Conservation (phyloP, 2,329 filamentous ascomycete species). For the Pezicula radicicola region DNA sequence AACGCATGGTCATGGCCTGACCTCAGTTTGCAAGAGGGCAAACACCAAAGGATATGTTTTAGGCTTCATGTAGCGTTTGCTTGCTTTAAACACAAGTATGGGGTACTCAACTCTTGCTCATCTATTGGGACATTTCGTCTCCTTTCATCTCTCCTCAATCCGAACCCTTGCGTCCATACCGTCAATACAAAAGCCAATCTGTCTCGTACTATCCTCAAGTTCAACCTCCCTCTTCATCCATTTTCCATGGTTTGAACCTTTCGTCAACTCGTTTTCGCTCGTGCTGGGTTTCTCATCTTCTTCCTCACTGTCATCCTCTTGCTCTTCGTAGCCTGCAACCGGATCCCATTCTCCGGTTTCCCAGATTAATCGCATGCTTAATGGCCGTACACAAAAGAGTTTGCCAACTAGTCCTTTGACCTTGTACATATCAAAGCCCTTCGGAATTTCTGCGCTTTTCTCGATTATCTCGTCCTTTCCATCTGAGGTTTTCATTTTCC, state of each 20-base stretch:
- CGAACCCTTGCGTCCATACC: constrained; percentile 67
- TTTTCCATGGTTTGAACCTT: constrained; percentile 40
- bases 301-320: constrained; percentile 41
- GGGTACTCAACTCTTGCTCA: neutral
- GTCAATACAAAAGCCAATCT: constrained; percentile 82
- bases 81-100: neutral
- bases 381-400: constrained; percentile 62
- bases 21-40: too few relatives aligned
- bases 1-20: too few relatives aligned
- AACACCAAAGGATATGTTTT: too few relatives aligned
- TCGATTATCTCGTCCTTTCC: constrained; percentile 15
- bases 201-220: constrained; percentile 73
- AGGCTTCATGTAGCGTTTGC: too few relatives aligned
- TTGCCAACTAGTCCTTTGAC: constrained; percentile 76
- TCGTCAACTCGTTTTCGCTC: constrained; percentile 2
- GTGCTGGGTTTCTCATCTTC: constrained; percentile 7
- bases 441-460: constrained; percentile 55
- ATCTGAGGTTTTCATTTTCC: constrained; percentile 12
- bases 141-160: constrained; percentile 50
- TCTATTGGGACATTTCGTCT: neutral
- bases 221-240: constrained; percentile 79
- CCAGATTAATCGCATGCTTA: constrained; percentile 70
- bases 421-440: constrained; percentile 75
- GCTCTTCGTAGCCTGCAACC: constrained; percentile 59
- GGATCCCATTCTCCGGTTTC: constrained; percentile 92